phyloP scores from a whole-genome alignment of 139 green algal species.

The Haematococcus sp. region DNA sequence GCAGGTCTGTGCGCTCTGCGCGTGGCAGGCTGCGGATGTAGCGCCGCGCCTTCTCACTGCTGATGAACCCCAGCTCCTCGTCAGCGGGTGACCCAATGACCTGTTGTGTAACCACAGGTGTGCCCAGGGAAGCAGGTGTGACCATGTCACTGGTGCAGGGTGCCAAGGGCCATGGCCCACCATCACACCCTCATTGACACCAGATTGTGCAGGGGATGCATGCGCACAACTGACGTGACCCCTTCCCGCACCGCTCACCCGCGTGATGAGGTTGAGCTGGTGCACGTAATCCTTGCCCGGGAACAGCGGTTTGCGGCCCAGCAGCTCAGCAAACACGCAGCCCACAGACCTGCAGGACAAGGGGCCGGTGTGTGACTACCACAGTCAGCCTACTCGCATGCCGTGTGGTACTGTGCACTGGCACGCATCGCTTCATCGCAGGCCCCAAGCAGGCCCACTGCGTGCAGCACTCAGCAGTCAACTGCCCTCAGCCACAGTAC shows the following conservation, averaged over 20 bases:
- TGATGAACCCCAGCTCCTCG: conserved; percentile 78
- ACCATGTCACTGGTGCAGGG: too few species aligned
- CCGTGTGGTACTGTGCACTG: not conserved
- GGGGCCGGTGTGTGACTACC: not conserved
- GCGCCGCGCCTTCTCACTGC: conserved; percentile 72
- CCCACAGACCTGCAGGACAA: conserved; percentile 67
- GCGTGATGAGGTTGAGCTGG: conserved; percentile 51
- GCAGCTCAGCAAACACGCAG: conserved; percentile 88
- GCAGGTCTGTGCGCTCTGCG: conserved; percentile 34
- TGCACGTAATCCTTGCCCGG: conserved; percentile 80
- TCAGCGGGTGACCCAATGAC: conserved; percentile 75
- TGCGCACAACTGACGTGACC: conserved; percentile 43
- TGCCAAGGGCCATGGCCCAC: too few species aligned
- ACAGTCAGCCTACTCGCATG: not conserved
- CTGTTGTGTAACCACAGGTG: conserved; percentile 69
- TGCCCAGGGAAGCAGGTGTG: conserved; percentile 51
- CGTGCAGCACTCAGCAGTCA: not conserved
- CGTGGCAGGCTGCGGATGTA: conserved; percentile 70
- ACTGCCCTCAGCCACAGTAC: too few species aligned
- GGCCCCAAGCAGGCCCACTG: not conserved
- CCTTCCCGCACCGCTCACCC: conserved; percentile 20
- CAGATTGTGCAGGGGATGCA: not conserved
- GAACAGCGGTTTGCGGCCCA: conserved; percentile 82
- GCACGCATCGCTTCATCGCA: not conserved
- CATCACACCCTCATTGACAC: not conserved